These are phyloP conservation scores for Backusella sp. DNA, from an alignment of 192 early-diverging fungal species.

Conservation along the genomic window DNA sequence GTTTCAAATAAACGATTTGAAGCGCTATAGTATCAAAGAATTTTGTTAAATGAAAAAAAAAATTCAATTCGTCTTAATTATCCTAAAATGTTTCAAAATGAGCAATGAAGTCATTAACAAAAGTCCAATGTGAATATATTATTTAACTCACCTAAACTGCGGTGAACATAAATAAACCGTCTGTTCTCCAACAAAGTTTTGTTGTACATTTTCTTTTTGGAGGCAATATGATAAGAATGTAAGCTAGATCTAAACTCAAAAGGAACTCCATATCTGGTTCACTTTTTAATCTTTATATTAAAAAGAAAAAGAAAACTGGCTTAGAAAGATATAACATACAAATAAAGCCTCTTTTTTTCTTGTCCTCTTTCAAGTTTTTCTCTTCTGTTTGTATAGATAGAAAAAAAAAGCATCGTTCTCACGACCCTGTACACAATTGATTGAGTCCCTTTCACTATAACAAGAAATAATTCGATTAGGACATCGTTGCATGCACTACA, in stretches of 20 bases:
- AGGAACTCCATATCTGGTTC: neutral
- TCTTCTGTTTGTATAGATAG: neutral
- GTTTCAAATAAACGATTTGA: neutral
- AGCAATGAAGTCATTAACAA: neutral
- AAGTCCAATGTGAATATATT: neutral
- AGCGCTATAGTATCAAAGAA: neutral
- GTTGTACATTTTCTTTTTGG: neutral
- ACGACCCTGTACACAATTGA: slow-evolving; percentile 2
- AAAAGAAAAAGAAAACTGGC: neutral
- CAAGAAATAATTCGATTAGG: neutral
- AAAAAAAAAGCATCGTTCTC: neutral
- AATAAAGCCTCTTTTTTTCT: neutral
- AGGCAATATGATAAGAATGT: neutral
- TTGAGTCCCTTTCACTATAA: neutral
- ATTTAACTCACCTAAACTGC: neutral
- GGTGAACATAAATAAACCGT: slow-evolving; percentile 1
- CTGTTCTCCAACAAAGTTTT: neutral
- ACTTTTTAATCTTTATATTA: neutral
- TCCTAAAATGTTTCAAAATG: neutral
- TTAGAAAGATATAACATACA: neutral
- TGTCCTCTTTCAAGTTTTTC: neutral
- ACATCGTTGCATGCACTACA: neutral
- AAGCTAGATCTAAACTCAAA: neutral
- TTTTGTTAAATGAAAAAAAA: neutral
- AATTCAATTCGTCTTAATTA: neutral